Base-by-base conservation (phyloP, 768 basidiomycete genomes). In the Paxillus ammoniavirescens region DNA sequence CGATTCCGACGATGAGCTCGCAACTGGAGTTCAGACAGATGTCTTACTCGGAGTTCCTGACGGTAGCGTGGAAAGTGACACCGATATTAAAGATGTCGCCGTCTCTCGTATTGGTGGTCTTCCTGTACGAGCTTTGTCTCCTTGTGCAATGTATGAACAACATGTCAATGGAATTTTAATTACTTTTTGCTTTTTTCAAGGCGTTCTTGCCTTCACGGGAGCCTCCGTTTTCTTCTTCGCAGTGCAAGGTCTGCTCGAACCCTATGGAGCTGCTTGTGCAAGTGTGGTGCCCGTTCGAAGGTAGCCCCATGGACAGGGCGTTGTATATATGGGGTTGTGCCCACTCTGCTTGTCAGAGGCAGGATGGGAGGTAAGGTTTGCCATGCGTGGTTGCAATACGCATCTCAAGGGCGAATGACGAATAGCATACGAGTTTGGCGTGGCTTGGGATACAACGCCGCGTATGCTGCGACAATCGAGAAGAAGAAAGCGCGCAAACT, bases 81-180 rank as follows among this genome's bases (percentile, higher is more conserved):
- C 73, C 40, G 90, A 93, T 67, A 67, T 88, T 61, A 69, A 67
- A 60, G 91, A 94, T 72, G 87, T 83, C 41, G 84, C 88, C 53
- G 89, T 93, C 59, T 94, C 92, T 70, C 88, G 92, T 71, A 87
- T 94, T 56, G 92, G 92, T 66, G 92, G 92, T 67, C 80, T 79
- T 74, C 92, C 92, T 79, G 91, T 93, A 86, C 83, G 90, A 81
- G 68, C 58, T 43, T 28, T 58, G 68, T 72, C 71, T 73, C 72
- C 75, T 73, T 70, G 69, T 72, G 62, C 67, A 28, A 71, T 78
- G 76, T 82, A 78, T 67, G 65, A 64, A 69, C 70, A 65, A 66
- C 62, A 26, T 73, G 71, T 68, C 72, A 75, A 78, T 76, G 73
- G 76, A 71, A 52, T 60, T 61, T 61, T 49, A 68, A 79, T 76